Conservation (phyloP, 495 filamentous ascomycete species). For the Daldinia concentrica region DNA sequence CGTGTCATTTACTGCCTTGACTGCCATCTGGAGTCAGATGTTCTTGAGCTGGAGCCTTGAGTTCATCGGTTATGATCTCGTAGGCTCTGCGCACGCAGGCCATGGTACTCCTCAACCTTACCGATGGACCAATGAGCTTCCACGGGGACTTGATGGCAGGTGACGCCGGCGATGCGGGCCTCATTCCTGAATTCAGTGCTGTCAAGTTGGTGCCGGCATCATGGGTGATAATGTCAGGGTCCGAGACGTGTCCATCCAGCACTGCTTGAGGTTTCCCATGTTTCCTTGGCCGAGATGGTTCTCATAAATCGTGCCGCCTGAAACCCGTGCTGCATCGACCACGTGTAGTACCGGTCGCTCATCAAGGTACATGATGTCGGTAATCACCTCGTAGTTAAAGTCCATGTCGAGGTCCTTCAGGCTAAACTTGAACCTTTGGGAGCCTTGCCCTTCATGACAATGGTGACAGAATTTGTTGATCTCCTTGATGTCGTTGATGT, state of each 20-base stretch:
- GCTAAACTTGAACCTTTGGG: slow-evolving; percentile 20
- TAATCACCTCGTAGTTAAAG: slow-evolving; percentile 35
- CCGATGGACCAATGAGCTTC: slow-evolving; percentile 41
- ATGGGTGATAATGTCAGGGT: slow-evolving; percentile 27
- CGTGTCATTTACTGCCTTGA: slow-evolving; percentile 40
- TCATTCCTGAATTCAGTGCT: slow-evolving; percentile 37
- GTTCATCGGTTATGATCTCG: slow-evolving; percentile 33
- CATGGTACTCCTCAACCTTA: slow-evolving; percentile 33
- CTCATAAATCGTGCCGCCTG: too few relatives aligned
- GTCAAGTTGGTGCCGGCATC: slow-evolving; percentile 45
- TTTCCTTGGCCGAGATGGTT: slow-evolving; percentile 26
- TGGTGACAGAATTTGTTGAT: background rate
- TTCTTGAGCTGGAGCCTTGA: background rate
- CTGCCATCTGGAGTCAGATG: slow-evolving; percentile 37
- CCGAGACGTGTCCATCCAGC: slow-evolving; percentile 44
- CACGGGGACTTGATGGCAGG: slow-evolving; percentile 26
- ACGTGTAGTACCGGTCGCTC: too few relatives aligned
- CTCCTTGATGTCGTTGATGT: too few relatives aligned
- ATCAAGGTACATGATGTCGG: slow-evolving; percentile 37
- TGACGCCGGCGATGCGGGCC: slow-evolving; percentile 10
- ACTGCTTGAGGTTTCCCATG: slow-evolving; percentile 34
- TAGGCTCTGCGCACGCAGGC: slow-evolving; percentile 17
- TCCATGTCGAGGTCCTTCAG: slow-evolving; percentile 26
- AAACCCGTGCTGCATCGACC: too few relatives aligned
- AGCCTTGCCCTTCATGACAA: background rate